Conservation (phyloP, 1,284 basidiomycete genomes). For the Leccinum subatratum region DNA sequence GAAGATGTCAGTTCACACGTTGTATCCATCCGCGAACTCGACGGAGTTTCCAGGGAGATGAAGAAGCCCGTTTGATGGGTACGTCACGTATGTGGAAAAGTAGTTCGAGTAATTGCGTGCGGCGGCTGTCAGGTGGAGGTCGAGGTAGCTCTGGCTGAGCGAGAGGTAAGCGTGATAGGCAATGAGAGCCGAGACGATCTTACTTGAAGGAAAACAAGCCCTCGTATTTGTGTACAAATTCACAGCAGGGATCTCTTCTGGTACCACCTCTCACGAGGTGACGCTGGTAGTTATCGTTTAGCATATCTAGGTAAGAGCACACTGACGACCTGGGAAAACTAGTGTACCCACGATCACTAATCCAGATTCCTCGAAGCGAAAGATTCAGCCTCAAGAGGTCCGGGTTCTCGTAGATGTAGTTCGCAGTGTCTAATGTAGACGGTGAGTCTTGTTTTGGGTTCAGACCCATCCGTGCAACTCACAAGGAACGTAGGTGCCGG, state of each 20-base stretch:
- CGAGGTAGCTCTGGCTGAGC: constrained; percentile 60
- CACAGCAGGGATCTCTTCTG: too few relatives aligned
- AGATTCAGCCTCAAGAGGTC: constrained; percentile 41
- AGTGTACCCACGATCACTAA: constrained; percentile 52
- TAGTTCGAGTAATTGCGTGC: constrained; percentile 66
- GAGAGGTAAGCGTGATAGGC: background rate
- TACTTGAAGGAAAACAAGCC: constrained; percentile 69
- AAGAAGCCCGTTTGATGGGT: constrained; percentile 56
- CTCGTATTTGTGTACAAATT: constrained; percentile 39
- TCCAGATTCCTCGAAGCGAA: constrained; percentile 65
- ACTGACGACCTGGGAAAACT: constrained; percentile 24
- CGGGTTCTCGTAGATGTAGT: constrained; percentile 64
- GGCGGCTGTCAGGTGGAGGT: constrained; percentile 50
- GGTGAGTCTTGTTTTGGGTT: background rate
- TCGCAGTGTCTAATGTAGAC: constrained; percentile 55
- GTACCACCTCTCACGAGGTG: too few relatives aligned
- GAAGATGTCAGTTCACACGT: constrained; percentile 63
- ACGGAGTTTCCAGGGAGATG: constrained; percentile 55
- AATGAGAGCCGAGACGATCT: too few relatives aligned
- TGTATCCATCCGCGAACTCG: constrained; percentile 47
- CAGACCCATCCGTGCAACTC: constrained; percentile 6
- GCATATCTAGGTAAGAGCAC: too few relatives aligned
- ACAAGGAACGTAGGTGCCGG: constrained; percentile 59
- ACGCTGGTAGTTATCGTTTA: too few relatives aligned
- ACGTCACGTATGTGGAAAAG: constrained; percentile 57